Conservation (phyloP, 1,139 yeast genomes). For the Geotrichum australiense region DNA sequence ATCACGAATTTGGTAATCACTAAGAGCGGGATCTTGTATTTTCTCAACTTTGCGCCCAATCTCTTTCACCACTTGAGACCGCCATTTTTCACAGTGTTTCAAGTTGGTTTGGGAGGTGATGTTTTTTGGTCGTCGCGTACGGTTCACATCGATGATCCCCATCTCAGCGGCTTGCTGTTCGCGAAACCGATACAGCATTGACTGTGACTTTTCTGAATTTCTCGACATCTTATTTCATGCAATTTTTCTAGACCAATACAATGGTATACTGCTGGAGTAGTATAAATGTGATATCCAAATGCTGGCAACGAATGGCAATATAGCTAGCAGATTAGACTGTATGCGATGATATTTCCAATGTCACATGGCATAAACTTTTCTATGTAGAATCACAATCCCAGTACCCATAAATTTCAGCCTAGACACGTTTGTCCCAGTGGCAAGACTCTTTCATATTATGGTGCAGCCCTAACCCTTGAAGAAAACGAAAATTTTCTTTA, state of each 20-base stretch:
- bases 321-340: no score
- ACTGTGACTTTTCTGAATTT: constrained; percentile 68
- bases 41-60: constrained; percentile 53
- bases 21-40: constrained; percentile 56
- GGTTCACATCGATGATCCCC: constrained; percentile 50
- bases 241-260: background rate
- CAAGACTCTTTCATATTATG: no score
- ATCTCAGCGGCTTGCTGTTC: constrained; percentile 52
- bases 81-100: constrained; percentile 71
- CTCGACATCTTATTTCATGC: constrained; percentile 49
- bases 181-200: constrained; percentile 59
- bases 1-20: constrained; percentile 60
- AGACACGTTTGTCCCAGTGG: no score
- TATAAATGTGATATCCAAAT: no score
- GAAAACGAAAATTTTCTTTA: no score
- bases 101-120: constrained; percentile 49
- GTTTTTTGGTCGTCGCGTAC: constrained; percentile 48
- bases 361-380: no score
- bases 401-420: no score
- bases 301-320: no score
- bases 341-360: no score
- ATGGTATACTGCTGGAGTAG: no score
- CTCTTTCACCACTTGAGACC: constrained; percentile 58
- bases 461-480: no score
- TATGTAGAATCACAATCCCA: no score